Percentiles rank a stretch among this genome's conserved stretches.
These are phyloP conservation scores for Talaromyces islandicus DNA, from an alignment of 2,329 filamentous ascomycete genomes.

Conservation along the genomic window DNA sequence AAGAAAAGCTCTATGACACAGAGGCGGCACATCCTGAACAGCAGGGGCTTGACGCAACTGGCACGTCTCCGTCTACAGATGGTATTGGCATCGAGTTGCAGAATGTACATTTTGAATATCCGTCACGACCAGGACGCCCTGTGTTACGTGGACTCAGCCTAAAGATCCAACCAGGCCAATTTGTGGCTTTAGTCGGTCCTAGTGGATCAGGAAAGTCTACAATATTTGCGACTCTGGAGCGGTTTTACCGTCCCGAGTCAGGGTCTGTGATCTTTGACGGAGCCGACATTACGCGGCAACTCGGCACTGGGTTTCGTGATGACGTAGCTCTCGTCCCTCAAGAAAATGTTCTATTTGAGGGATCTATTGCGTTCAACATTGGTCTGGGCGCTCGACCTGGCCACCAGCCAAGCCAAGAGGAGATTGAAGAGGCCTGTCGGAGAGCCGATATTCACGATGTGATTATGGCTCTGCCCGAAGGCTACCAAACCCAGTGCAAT, in stretches of 20 bases:
- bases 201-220: slow-evolving; percentile 64
- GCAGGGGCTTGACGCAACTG: slow-evolving; percentile 1
- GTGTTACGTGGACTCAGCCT: slow-evolving; percentile 55
- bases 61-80: slow-evolving; percentile 11
- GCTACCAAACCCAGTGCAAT: slow-evolving; percentile 59
- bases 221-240: slow-evolving; percentile 52
- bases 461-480: slow-evolving; percentile 59
- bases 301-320: slow-evolving; percentile 35
- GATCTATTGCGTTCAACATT: slow-evolving; percentile 43
- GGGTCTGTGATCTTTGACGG: slow-evolving; percentile 51
- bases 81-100: slow-evolving; percentile 50
- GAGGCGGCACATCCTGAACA: slow-evolving; percentile 17
- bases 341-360: slow-evolving; percentile 44
- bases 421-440: slow-evolving; percentile 61
- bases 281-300: slow-evolving; percentile 37
- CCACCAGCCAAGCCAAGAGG: slow-evolving; percentile 50
- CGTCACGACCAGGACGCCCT: slow-evolving; percentile 52
- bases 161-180: slow-evolving; percentile 53
- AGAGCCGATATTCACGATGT: slow-evolving; percentile 66
- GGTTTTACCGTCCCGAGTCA: slow-evolving; percentile 48
- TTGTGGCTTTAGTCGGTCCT: slow-evolving; percentile 59
- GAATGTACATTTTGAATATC: slow-evolving; percentile 60
- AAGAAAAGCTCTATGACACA: slow-evolving; percentile 20
- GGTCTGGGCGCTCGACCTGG: slow-evolving; percentile 45
- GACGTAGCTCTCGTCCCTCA: slow-evolving; percentile 44